Percentiles rank a stretch among this genome's conserved stretches.
Conservation (phyloP, 345 rosid species). For the Geranium brycei region DNA sequence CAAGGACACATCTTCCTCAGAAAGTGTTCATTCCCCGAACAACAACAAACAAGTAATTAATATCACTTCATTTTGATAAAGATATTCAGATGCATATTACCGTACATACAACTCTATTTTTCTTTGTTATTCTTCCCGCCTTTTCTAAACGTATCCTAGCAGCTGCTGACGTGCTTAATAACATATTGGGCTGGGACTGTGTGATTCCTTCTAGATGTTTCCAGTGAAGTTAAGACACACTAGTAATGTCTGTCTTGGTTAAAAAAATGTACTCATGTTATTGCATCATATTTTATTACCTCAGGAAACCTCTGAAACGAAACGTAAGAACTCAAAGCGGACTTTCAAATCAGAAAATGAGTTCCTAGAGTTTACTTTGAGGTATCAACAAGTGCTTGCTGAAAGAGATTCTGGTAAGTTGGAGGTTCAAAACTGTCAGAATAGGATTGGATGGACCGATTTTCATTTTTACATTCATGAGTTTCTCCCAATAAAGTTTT, state of each 20-base stretch:
- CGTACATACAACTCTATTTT: too few species aligned
- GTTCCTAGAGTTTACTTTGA: conserved; percentile 66
- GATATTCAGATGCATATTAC: too few species aligned
- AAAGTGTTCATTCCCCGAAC: conserved; percentile 32
- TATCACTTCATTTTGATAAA: neutral
- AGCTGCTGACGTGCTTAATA: too few species aligned
- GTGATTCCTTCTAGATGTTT: too few species aligned
- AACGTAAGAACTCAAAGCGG: conserved; percentile 60
- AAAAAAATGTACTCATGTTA: neutral
- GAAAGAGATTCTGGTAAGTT: conserved; percentile 75
- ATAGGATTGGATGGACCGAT: too few species aligned
- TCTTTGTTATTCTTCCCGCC: too few species aligned
- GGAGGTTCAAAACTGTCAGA: neutral
- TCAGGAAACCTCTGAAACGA: conserved; percentile 58
- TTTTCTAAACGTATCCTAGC: too few species aligned
- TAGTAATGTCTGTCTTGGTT: neutral
- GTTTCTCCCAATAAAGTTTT: too few species aligned
- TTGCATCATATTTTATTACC: conserved; percentile 1
- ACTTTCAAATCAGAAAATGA: conserved; percentile 65
- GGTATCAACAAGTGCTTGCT: conserved; percentile 78
- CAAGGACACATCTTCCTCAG: conserved; percentile 27
- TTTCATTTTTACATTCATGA: too few species aligned
- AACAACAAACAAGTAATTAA: conserved; percentile 50
- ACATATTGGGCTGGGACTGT: too few species aligned
- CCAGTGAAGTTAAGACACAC: too few species aligned